Conservation (phyloP, 2,329 filamentous ascomycete genomes). For the Talaromyces rugulosus region DNA sequence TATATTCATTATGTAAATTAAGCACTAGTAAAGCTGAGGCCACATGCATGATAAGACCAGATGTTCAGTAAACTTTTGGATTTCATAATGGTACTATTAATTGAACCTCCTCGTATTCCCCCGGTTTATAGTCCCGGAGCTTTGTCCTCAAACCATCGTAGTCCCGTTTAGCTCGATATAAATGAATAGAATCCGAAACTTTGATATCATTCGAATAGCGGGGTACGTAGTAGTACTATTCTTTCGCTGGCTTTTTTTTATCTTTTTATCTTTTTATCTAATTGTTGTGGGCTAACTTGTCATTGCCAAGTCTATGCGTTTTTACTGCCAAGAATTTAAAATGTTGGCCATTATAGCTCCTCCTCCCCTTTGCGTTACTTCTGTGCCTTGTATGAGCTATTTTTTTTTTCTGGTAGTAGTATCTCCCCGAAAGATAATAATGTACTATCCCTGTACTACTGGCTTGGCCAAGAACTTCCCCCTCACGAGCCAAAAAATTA, state of each 20-base stretch:
- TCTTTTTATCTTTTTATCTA: not conserved
- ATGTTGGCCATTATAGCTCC: no score
- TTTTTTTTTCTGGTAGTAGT: no score
- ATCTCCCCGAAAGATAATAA: no score
- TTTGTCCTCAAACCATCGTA: not conserved
- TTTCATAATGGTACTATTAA: not conserved
- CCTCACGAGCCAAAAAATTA: not conserved
- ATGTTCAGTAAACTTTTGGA: no score
- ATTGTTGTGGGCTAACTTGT: no score
- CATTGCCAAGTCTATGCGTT: not conserved
- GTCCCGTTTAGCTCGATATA: not conserved
- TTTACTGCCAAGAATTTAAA: not conserved
- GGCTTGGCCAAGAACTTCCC: not conserved
- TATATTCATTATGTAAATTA: not conserved
- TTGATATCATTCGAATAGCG: not conserved
- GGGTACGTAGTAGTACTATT: no score
- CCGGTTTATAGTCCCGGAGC: not conserved
- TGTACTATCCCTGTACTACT: not conserved
- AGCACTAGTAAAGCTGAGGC: no score
- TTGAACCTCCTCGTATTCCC: not conserved
- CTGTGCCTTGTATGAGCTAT: not conserved
- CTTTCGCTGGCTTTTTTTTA: not conserved
- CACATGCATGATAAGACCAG: not conserved
- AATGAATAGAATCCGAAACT: not conserved
- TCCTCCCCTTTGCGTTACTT: not conserved